Base-by-base conservation (phyloP, 2,329 filamentous ascomycete genomes). In the Ophiosphaerella herpotricha region DNA sequence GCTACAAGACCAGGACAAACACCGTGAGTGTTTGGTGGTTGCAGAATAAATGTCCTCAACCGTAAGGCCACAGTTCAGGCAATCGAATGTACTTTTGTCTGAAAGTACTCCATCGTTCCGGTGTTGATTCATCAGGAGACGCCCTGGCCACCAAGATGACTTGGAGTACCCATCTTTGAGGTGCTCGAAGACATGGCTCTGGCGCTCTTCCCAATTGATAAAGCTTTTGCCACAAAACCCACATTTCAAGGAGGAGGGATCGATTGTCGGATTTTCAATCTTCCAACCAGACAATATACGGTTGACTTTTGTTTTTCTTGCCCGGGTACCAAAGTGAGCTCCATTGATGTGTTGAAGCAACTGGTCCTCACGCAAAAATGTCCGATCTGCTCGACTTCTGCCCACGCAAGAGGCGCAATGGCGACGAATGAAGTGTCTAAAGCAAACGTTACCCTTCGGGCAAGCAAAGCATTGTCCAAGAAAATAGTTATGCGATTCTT, bases 301-400 rank as follows among this genome's bases (percentile, higher is more conserved):
- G 18, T 3, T 1, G 18, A 21, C 35, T 12, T 7, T 3, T 9
- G n/a, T 3, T 13, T 7, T 21, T 33, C 29, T 23, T 34, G 3
- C 13, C 3, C 29, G 16, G 29, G 11, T 21, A 11, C 18, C 24
- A 12, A 33, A 36, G 14, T 45, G 44, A 34, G 32, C 32, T 8
- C 40, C 38, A 21, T 35, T 47, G 21, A 55, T 50, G 18, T 55
- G 53, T 24, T 48, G 43, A 1, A 31, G 13, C 5, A 55, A 33
- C 12, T 55, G 53, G 29, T 52, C 53, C 33, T 50, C 32, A 6
- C 53, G 43, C 2, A 41, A 13, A 11, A 55, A 55, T 5, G 40
- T 48, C 2, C 49, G 43, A 2, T 26, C 31, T 11, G 18, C 18
- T 21, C 32, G n/a, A 1, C 16, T 7, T 14, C 35, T 38, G 16